These are phyloP conservation scores for Ophiocordyceps australis DNA, from an alignment of 2,329 filamentous ascomycete species.

Conservation along the genomic window DNA sequence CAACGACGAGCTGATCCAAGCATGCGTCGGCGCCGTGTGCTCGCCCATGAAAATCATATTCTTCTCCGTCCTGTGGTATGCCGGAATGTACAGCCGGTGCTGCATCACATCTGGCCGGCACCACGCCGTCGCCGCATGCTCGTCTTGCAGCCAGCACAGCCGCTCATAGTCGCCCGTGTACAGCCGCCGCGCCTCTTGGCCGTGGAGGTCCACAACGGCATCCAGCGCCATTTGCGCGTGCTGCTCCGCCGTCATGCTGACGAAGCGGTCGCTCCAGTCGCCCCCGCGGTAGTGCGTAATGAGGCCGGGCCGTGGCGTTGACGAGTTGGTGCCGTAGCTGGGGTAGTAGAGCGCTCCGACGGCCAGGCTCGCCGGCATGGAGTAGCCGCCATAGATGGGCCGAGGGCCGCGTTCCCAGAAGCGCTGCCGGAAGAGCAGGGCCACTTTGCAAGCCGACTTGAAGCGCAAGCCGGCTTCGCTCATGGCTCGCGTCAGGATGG, in stretches of 20 bases:
- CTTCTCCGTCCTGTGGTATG: constrained; percentile 41
- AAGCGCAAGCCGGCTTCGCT: constrained; percentile 7
- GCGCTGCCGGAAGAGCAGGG: constrained; percentile 37
- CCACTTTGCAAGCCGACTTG: constrained; percentile 17
- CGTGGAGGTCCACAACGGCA: constrained; percentile 3
- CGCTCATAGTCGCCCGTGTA: constrained; percentile 39
- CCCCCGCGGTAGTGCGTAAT: constrained; percentile 9
- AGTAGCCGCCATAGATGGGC: constrained; percentile 22
- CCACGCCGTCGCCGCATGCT: constrained; percentile 38
- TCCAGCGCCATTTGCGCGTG: constrained; percentile 2
- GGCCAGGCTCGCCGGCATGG: constrained; percentile 2
- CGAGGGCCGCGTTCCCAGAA: constrained; percentile 11
- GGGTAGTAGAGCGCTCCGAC: constrained; percentile 26
- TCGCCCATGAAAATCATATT: constrained; percentile 14
- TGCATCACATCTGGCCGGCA: constrained; percentile 29
- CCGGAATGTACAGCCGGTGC: constrained; percentile 39
- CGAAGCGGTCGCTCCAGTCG: constrained; percentile 3
- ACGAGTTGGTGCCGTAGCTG: constrained; percentile 29
- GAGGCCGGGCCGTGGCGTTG: constrained; percentile 29
- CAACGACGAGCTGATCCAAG: constrained; percentile 20
- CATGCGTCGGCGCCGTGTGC: constrained; percentile 33
- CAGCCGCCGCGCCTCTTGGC: constrained; percentile 27
- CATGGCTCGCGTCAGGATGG: constrained; percentile 8
- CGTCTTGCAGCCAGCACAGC: constrained; percentile 38
- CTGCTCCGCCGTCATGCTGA: constrained; percentile 2